Conservation (phyloP, 495 filamentous ascomycete species). For the Hypoxylon subgilvum region DNA sequence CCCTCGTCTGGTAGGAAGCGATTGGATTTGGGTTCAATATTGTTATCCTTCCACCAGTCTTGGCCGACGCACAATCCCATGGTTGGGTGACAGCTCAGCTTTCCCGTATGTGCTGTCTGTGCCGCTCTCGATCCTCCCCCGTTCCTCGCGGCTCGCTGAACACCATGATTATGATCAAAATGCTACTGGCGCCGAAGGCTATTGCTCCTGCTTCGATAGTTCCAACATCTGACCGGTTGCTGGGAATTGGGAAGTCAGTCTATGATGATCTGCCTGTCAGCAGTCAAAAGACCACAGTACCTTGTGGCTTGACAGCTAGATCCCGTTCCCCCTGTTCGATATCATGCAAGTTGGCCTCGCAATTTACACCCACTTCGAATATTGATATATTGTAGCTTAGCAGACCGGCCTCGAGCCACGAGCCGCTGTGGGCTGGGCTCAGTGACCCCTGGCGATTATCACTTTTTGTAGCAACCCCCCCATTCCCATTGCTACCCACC, state of each 20-base stretch:
- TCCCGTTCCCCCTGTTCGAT: constrained; percentile 18
- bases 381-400: constrained; percentile 18
- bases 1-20: background rate
- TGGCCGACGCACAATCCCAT: constrained; percentile 1
- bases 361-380: constrained; percentile 15
- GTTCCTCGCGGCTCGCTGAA: background rate
- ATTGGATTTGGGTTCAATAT: background rate
- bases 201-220: constrained; percentile 6
- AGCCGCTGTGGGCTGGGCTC: constrained; percentile 26
- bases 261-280: background rate
- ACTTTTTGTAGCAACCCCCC: constrained; percentile 13
- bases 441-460: constrained; percentile 18
- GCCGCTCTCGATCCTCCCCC: background rate
- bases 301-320: no score
- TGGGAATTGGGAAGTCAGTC: background rate
- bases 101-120: background rate
- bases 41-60: background rate
- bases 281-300: background rate
- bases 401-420: constrained; percentile 14
- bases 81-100: background rate
- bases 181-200: background rate
- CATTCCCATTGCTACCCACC: constrained; percentile 26
- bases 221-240: background rate
- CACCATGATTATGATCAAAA: background rate
- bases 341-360: constrained; percentile 22